Evolutionary conservation across 2,329 filamentous ascomycete genomes (phyloP), one percentile per base, ranked within the genome.

Genomic region (Ceratocystis harringtonii): DNA sequence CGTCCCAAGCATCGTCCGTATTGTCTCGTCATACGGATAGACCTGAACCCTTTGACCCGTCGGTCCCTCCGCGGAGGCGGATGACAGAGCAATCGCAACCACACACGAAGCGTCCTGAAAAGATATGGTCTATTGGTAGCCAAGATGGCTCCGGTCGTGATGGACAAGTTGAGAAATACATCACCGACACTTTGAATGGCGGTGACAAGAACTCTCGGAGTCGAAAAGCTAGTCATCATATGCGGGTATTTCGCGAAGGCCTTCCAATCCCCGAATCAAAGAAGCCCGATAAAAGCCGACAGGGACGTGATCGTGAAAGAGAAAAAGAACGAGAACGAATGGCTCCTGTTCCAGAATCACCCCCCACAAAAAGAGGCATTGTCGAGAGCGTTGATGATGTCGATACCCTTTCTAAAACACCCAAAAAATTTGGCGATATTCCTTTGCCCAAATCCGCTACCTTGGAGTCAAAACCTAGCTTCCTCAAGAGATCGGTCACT

Each of bases 231-330:
- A 87, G 84, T 70, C 84, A 87, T 72, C 85, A 83, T 69, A 75
- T 87, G 66, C 79, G 84, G 1, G 84, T 87, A 70, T 87, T 87
- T 76, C 84, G 83, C 68, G 84, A 87, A 72, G 84, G 83, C 43
- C 74, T 86, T n/a, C 72, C 73, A 2, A 81, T 84, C 64, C 82
- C 86, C 57, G 81, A 81, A 70, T 71, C 74, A 52, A 81, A 80
- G 69, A 81, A 79, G 69, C 81, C 77, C 69, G 84, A 84, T 10
- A 72, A 55, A 28, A 65, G 32, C 32, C 62, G 57, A 4, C 61
- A 63, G 22, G 61, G 50, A 36, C 60, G 55, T 28, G 67, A 64
- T 32, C 10, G 62, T 32, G 65, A 67, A 62, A 64, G 41, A 17
- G 65, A 66, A 22, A 57, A 61, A 22, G 65, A 63, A 44, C 25